phyloP scores from a whole-genome alignment of 305 asterid genomes.

The Euphrasia arctica region DNA sequence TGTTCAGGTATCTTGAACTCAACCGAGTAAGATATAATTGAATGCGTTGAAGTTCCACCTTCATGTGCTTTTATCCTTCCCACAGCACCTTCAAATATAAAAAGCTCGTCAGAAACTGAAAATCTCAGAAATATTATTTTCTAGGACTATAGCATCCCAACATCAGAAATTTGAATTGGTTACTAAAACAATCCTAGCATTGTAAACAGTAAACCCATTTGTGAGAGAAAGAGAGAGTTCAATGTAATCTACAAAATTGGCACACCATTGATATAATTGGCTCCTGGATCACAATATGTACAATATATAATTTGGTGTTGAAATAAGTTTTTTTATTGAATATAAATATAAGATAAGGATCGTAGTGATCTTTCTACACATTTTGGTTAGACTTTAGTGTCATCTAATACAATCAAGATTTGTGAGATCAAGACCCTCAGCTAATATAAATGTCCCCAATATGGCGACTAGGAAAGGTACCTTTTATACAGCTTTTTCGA shows the following conservation, averaged over 20 bases:
- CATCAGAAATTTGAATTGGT: background rate
- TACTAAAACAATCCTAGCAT: background rate
- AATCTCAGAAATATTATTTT: background rate
- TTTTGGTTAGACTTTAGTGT: background rate
- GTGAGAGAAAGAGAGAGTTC: background rate
- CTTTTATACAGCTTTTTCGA: slow-evolving; percentile 83
- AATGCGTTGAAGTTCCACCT: slow-evolving; percentile 5
- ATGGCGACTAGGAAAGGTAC: slow-evolving; percentile 36
- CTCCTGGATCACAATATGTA: background rate
- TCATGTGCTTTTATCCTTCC: slow-evolving; percentile 52
- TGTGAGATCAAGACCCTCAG: slow-evolving; percentile 13
- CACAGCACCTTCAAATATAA: slow-evolving; percentile 63
- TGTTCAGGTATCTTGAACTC: slow-evolving; percentile 2
- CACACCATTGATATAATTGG: background rate
- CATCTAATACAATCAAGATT: background rate
- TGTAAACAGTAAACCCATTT: background rate
- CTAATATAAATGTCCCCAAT: slow-evolving; percentile 15
- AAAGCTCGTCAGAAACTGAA: slow-evolving; percentile 21
- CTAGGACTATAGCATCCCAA: background rate
- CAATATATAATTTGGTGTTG: background rate
- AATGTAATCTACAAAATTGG: background rate
- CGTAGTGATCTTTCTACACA: background rate
- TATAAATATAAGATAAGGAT: background rate
- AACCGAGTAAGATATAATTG: background rate
- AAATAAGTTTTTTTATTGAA: background rate